Conservation (phyloP, 139 green algal species). For the Bryopsis sp. region DNA sequence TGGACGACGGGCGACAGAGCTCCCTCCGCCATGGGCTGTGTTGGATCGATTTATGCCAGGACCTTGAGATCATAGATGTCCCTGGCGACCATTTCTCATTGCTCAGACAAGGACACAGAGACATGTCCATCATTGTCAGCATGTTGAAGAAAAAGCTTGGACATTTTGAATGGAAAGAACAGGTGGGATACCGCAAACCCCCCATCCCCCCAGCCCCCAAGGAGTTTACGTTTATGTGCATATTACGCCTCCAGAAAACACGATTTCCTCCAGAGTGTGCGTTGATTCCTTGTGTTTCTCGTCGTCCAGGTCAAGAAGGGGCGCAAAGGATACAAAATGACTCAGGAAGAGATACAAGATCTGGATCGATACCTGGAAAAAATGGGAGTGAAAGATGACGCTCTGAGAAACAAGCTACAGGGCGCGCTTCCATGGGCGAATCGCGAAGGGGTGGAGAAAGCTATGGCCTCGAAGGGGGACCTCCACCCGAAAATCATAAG, state of each 20-base stretch:
- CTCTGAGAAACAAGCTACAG: constrained; percentile 24
- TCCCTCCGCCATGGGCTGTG: constrained; percentile 54
- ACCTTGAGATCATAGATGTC: constrained; percentile 58
- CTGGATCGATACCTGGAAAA: constrained; percentile 64
- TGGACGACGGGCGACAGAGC: constrained; percentile 57
- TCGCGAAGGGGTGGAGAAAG: not conserved
- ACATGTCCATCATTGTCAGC: constrained; percentile 50
- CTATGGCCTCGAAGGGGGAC: not conserved
- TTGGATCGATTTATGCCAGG: constrained; percentile 55
- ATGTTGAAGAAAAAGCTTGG: constrained; percentile 37
- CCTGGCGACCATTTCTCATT: constrained; percentile 83
- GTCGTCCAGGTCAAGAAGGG: constrained; percentile 9
- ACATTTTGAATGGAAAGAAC: constrained; percentile 43
- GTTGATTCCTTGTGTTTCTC: not conserved
- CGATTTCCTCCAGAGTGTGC: not conserved
- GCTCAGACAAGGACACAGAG: constrained; percentile 50
- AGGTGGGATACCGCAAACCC: not conserved
- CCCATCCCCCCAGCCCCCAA: not conserved
- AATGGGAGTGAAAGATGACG: constrained; percentile 62
- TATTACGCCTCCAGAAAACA: not conserved
- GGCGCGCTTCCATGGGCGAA: constrained; percentile 21
- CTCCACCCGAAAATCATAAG: not conserved
- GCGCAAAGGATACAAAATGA: constrained; percentile 20
- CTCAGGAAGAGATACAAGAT: constrained; percentile 38
- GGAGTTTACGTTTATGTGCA: not conserved